Percentiles rank a stretch among this genome's conserved stretches.
phyloP scores from a whole-genome alignment of 805 yeast genomes.

The Saccharomycopsis oosterbeekiorum region DNA sequence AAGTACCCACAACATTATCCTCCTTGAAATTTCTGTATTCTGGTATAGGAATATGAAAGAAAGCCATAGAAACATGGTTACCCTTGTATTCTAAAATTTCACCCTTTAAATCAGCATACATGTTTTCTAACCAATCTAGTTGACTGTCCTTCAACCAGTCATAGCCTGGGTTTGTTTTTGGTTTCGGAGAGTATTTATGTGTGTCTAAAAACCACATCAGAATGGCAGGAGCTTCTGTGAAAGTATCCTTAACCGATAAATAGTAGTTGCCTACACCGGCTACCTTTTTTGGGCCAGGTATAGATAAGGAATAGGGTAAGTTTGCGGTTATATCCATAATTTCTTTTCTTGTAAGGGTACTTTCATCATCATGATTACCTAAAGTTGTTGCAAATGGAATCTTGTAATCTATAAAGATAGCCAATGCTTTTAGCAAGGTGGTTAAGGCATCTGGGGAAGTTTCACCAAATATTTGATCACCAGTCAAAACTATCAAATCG shows the following conservation, averaged over 20 bases:
- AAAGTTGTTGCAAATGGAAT: slow-evolving; percentile 80
- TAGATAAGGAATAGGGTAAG: slow-evolving; percentile 62
- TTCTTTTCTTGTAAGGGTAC: slow-evolving; percentile 49
- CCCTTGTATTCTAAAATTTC: slow-evolving; percentile 28
- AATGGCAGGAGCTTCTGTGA: slow-evolving; percentile 34
- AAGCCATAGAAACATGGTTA: slow-evolving; percentile 66
- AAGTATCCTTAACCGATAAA: slow-evolving; percentile 38
- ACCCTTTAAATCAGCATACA: slow-evolving; percentile 23
- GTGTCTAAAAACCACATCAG: slow-evolving; percentile 74
- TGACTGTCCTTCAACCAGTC: slow-evolving; percentile 77
- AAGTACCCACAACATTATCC: slow-evolving; percentile 43
- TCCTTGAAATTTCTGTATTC: slow-evolving; percentile 49
- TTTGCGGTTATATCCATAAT: slow-evolving; percentile 45
- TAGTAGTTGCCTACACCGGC: slow-evolving; percentile 82
- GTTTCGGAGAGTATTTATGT: slow-evolving; percentile 61
- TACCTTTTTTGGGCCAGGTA: slow-evolving; percentile 53
- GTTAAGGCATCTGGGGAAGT: slow-evolving; percentile 73
- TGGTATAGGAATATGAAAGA: slow-evolving; percentile 89
- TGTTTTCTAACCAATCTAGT: slow-evolving; percentile 41
- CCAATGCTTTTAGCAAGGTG: slow-evolving; percentile 64
- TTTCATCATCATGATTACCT: slow-evolving; percentile 95
- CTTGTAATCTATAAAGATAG: slow-evolving; percentile 53
- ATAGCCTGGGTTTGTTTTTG: slow-evolving; percentile 67
- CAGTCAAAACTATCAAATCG: slow-evolving; percentile 76
- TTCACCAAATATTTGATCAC: slow-evolving; percentile 86